Base-by-base conservation (phyloP, 345 rosid genomes). In the Cardamine resedifolia region DNA sequence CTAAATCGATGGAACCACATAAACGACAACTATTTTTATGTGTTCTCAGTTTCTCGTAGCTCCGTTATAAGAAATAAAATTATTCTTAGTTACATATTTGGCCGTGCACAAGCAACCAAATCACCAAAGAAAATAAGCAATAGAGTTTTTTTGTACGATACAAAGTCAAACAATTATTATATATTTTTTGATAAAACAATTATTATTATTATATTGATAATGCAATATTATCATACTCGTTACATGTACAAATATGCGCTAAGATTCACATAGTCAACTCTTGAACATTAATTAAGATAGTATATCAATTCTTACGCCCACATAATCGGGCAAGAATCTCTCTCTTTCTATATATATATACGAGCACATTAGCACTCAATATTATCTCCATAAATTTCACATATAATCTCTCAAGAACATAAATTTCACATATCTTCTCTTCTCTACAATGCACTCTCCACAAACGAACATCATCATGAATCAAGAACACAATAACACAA, bases 41-140 rank as follows among this genome's bases (percentile, higher is more conserved):
- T 19, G 24, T 39, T 26, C 3, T 34, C 38, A 34, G 3, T 9
- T 7, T 34, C 38, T 53, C 9, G 11, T 39, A 53, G 56, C 3
- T 41, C 20, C 8, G 41, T 68, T 60, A 38, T 21, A 50, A 20
- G 10, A 53, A 30, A 43, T 30, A 1, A 28, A 43, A 20, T 8
- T 24, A 3, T 34, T 33, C 36, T 26, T 45, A 10, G 14, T 20
- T 23, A 44, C 49, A 47, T 20, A 18, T 53, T 21, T 43, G 16
- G 16, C 11, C 33, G 20, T 39, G 28, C 64, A 73, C 71, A 70
- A 73, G 58, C 65, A 43, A 38, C 64, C 69, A 23, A 49, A 57
- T 75, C 80, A 78, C 79, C 73, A 76, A 44, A 52, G 66, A 68
- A 73, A 21, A 51, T 11, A 83, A 86, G 82, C 57, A 77, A 82